phyloP scores from a whole-genome alignment of 805 yeast species.

The Teunomyces funiuensis region DNA sequence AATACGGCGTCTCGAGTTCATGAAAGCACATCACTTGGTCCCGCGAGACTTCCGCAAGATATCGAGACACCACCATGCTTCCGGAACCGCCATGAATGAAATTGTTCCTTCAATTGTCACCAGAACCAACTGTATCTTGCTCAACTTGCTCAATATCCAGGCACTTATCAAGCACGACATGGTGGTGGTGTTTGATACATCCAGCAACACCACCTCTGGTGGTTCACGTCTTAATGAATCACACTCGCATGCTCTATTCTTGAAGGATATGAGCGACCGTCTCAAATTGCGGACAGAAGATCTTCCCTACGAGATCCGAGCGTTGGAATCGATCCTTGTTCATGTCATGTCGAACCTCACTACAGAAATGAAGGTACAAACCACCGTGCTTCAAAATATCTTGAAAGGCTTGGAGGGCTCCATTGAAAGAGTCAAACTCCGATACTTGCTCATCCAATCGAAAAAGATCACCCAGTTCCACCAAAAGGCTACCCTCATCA shows the following conservation, averaged over 20 bases:
- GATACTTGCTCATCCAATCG: constrained; percentile 78
- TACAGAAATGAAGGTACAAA: constrained; percentile 84
- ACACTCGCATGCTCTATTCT: constrained; percentile 42
- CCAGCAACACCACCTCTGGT: constrained; percentile 12
- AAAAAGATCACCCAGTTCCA: constrained; percentile 81
- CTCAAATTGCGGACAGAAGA: constrained; percentile 33
- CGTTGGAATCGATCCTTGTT: constrained; percentile 82
- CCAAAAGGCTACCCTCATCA: constrained; percentile 76
- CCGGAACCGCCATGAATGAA: constrained; percentile 31
- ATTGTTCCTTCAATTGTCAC: constrained; percentile 58
- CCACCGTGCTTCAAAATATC: constrained; percentile 70
- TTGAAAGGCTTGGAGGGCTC: constrained; percentile 76
- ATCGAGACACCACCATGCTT: constrained; percentile 26
- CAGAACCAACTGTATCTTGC: constrained; percentile 45
- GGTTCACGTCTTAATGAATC: constrained; percentile 46
- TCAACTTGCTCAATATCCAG: constrained; percentile 49
- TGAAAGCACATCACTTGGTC: constrained; percentile 45
- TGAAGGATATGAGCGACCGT: constrained; percentile 41
- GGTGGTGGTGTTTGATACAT: constrained; percentile 47
- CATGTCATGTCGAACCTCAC: constrained; percentile 76
- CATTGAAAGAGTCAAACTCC: constrained; percentile 74
- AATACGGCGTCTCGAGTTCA: constrained; percentile 41
- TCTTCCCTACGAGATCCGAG: constrained; percentile 86
- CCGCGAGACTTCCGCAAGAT: constrained; percentile 62
- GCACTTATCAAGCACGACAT: constrained; percentile 54